These are phyloP conservation scores for Lolium multiflorum DNA, from an alignment of 176 grass and related monocot genomes.

Conservation along the genomic window DNA sequence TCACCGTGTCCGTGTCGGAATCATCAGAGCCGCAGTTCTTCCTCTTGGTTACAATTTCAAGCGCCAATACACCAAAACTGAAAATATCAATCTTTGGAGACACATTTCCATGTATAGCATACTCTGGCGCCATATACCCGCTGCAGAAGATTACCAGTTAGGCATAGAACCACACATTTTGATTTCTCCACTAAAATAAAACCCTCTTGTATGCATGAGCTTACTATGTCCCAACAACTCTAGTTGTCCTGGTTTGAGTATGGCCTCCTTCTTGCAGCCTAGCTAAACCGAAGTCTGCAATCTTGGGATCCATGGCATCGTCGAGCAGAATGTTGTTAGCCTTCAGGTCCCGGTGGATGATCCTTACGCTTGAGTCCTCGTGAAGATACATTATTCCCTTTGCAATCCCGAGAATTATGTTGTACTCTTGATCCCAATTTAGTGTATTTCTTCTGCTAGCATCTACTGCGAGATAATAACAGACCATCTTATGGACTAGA, in stretches of 20 bases:
- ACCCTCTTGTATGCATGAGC: not conserved
- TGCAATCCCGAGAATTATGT: constrained; percentile 49
- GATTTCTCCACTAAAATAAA: not conserved
- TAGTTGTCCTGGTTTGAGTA: constrained; percentile 34
- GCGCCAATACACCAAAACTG: constrained; percentile 58
- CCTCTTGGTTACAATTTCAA: constrained; percentile 56
- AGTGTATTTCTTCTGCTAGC: constrained; percentile 27
- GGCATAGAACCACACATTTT: not conserved
- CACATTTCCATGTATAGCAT: constrained; percentile 35
- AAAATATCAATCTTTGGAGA: constrained; percentile 59
- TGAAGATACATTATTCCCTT: constrained; percentile 61
- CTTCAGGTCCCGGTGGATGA: constrained; percentile 59
- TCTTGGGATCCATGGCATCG: constrained; percentile 46
- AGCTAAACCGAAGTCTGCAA: constrained; percentile 49
- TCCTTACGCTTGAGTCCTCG: constrained; percentile 53
- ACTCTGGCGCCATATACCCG: constrained; percentile 56
- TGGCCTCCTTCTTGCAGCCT: constrained; percentile 39
- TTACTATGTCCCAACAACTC: constrained; percentile 55
- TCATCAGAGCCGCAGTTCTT: constrained; percentile 33
- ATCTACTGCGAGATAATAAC: not conserved
- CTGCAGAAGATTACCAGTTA: constrained; percentile 31
- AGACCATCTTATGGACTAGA: not conserved
- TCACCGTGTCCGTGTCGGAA: not conserved
- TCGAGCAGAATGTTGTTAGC: constrained; percentile 50
- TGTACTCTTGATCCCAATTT: constrained; percentile 37